Evolutionary conservation across 78 protist genomes (phyloP), one percentile per base, ranked within the genome.

Genomic region (Chrysochromulina tobinii): DNA sequence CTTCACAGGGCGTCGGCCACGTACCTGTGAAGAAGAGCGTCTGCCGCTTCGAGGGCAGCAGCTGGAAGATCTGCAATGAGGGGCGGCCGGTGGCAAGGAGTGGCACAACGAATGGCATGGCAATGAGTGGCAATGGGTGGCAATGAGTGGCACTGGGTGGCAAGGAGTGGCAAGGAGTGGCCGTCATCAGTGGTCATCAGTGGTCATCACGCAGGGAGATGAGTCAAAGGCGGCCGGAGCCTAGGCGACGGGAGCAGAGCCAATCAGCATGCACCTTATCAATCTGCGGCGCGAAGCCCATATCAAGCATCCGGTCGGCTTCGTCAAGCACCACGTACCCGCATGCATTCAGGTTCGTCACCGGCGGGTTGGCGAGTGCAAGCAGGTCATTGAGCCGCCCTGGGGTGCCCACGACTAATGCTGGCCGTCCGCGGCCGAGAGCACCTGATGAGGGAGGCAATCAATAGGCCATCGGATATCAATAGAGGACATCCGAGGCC

Each of bases 361-460:
- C 79, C 50, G 79, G 79, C 79, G 79, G 79, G 12, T 9, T 5
- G 8, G 6, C 79, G 53, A 69, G 51, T 7, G 14, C 18, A 7
- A 97, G n/a, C 54, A 98, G 54, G 90, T 99, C 99, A 25, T 93
- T 93, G 9, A 99, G 93, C 55, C 99, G 98, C 20, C 99, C 99
- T 55, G 99, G 99, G 18, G 99, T 98, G 69, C 98, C 99, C 17
- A 98, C 97, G 11, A 98, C 38, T 55, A 99, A 77, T 18, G 84
- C 89, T 8, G 72, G 88, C 38, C 73, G 83, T 66, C 94, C 77
- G 61, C 94, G 64, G 38, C 38, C 38, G 38, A 38, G 38, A 38
- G 38, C 38, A 38, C 38, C 38, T 38, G 38, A 38, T 38, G 38
- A 38, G 38, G 38, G 38, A 38, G 38, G 38, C 38, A 38, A 38